These are phyloP conservation scores for Yarrowia sp. DNA, from an alignment of 805 yeast genomes.

Conservation along the genomic window DNA sequence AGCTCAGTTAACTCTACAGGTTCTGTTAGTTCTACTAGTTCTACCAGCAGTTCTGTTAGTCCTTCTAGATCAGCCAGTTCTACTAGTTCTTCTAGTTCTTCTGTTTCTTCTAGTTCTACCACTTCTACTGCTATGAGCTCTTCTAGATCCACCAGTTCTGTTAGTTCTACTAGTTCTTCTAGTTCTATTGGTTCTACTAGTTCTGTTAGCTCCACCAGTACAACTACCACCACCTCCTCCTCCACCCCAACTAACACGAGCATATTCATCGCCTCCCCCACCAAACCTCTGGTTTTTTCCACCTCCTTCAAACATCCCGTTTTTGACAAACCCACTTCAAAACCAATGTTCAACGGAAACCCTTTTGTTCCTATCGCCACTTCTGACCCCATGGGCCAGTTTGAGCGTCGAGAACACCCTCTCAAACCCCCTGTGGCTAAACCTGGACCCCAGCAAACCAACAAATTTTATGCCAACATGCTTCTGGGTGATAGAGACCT, in stretches of 20 bases:
- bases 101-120: too few species aligned
- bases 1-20: too few species aligned
- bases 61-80: too few species aligned
- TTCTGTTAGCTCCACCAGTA: too few species aligned
- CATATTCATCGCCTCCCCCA: background rate
- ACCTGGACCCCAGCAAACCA: slow-evolving; percentile 44
- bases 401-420: slow-evolving; percentile 19
- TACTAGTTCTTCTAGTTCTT: too few species aligned
- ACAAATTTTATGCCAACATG: slow-evolving; percentile 71
- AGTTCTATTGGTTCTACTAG: too few species aligned
- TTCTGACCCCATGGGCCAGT: slow-evolving; percentile 5
- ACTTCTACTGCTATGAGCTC: too few species aligned
- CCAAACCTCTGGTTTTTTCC: background rate
- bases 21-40: too few species aligned
- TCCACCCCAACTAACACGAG: background rate
- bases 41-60: too few species aligned
- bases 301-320: too few species aligned
- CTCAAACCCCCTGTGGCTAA: slow-evolving; percentile 13
- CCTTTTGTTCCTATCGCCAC: slow-evolving; percentile 15
- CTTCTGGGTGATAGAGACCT: slow-evolving; percentile 54
- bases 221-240: background rate
- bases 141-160: too few species aligned
- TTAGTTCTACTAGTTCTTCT: too few species aligned
- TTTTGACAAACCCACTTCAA: background rate
- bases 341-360: slow-evolving; percentile 17